Percentiles rank a stretch among this genome's conserved stretches.
Conservation (phyloP, 202 grass and related monocot genomes). For the Hordeum pubiflorum region DNA sequence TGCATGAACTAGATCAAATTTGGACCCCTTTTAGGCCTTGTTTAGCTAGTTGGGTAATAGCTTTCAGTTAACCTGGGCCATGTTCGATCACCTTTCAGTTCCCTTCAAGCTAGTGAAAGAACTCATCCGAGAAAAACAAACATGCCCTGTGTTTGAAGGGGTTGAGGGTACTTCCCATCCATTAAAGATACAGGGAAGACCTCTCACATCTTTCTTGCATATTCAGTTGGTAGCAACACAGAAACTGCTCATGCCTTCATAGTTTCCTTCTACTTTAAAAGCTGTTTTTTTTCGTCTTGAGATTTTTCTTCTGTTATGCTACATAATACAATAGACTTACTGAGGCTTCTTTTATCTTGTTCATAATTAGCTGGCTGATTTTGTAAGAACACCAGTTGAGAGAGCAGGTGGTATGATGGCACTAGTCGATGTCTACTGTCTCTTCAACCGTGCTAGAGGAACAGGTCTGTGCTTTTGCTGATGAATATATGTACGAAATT, state of each 20-base stretch:
- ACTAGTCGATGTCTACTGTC: conserved; percentile 86
- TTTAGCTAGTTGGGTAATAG: not conserved
- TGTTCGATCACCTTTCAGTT: not conserved
- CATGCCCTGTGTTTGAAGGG: not conserved
- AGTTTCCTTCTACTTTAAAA: conserved; percentile 9
- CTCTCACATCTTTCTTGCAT: not conserved
- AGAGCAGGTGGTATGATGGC: conserved; percentile 94
- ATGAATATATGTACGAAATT: conserved; percentile 16
- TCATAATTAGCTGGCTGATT: conserved; percentile 73
- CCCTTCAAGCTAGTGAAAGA: not conserved
- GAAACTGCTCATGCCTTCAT: not conserved
- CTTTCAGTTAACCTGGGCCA: not conserved
- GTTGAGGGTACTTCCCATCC: not conserved
- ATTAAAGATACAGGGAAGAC: not conserved
- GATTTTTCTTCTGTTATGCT: not conserved
- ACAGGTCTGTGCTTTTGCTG: conserved; percentile 50
- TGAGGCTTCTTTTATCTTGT: not conserved
- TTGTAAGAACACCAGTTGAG: conserved; percentile 77
- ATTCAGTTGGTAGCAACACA: not conserved
- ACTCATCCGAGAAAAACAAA: not conserved
- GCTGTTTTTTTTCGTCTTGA: not conserved
- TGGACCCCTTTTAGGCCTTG: not conserved
- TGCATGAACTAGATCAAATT: not conserved
- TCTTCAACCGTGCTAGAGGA: conserved; percentile 94
- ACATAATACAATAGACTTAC: not conserved